A percentile compares a stretch with the other conserved stretches of the same genome.
These are phyloP conservation scores for Podila epicladia DNA, from an alignment of 192 early-diverging fungal genomes.

Conservation along the genomic window DNA sequence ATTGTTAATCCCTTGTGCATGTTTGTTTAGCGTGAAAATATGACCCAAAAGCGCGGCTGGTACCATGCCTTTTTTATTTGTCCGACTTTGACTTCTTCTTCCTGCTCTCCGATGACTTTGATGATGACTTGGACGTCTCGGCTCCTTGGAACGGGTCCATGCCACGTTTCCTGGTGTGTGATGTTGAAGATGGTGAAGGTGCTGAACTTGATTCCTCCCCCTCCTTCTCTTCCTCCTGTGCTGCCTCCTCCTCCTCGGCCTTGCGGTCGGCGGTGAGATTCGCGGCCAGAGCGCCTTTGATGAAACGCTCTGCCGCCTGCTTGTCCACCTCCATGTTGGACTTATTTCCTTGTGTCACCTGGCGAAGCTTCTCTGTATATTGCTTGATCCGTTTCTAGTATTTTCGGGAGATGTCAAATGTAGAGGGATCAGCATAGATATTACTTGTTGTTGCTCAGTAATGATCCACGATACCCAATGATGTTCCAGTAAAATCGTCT, in stretches of 20 bases:
- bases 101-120: background rate
- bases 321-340: conserved; percentile 57
- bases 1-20: no score
- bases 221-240: background rate
- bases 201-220: background rate
- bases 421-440: background rate
- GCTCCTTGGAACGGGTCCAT: conserved; percentile 47
- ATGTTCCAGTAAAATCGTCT: background rate
- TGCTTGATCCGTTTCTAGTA: conserved; percentile 59
- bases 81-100: conserved; percentile 4
- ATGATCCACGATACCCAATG: background rate
- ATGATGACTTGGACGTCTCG: background rate
- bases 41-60: background rate
- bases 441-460: background rate
- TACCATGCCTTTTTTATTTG: background rate
- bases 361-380: conserved; percentile 21
- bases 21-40: no score
- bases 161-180: conserved; percentile 12
- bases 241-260: conserved; percentile 5
- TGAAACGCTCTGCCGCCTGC: conserved; percentile 60
- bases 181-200: conserved; percentile 8
- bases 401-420: background rate
- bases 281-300: conserved; percentile 50
- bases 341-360: conserved; percentile 25
- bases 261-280: conserved; percentile 22